Percentiles rank a stretch among this genome's conserved stretches.
Evolutionary conservation across 306 rosid species (phyloP).

Genomic region (Sindora glabra): DNA sequence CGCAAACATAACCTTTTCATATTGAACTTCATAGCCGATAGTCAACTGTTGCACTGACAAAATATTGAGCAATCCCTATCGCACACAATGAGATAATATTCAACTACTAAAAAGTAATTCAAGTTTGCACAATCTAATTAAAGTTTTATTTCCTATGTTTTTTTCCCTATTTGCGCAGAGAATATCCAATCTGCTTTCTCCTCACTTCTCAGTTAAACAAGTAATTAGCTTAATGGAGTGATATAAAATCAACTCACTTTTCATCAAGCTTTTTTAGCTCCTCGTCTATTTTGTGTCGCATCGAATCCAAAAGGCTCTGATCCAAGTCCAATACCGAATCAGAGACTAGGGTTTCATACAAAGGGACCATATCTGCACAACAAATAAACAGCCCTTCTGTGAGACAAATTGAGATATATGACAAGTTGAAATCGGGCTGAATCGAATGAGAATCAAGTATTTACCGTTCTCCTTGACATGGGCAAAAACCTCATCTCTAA

Average conservation of each 20-base stretch:
- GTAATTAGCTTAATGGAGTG: neutral
- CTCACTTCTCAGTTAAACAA: neutral
- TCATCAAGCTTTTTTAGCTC: slow-evolving; percentile 79
- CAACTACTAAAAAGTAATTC: too few species aligned
- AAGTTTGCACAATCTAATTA: neutral
- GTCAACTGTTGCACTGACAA: neutral
- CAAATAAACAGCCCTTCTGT: neutral
- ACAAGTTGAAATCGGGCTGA: neutral
- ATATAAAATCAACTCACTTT: slow-evolving; percentile 49
- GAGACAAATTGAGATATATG: neutral
- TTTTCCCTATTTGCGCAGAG: neutral
- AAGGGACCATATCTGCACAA: slow-evolving; percentile 64
- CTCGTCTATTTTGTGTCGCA: slow-evolving; percentile 69
- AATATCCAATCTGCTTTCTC: neutral
- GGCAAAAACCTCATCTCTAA: slow-evolving; percentile 67
- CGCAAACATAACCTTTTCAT: too few species aligned
- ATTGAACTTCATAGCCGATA: neutral
- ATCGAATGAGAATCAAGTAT: neutral
- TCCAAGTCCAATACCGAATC: slow-evolving; percentile 63
- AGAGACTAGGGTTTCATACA: slow-evolving; percentile 74
- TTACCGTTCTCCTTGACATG: slow-evolving; percentile 70
- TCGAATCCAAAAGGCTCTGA: slow-evolving; percentile 53
- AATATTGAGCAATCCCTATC: neutral
- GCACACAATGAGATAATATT: too few species aligned
- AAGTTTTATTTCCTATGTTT: neutral